These are phyloP conservation scores for Colletotrichum neosansevieriae DNA, from an alignment of 2,329 filamentous ascomycete genomes.

Conservation along the genomic window DNA sequence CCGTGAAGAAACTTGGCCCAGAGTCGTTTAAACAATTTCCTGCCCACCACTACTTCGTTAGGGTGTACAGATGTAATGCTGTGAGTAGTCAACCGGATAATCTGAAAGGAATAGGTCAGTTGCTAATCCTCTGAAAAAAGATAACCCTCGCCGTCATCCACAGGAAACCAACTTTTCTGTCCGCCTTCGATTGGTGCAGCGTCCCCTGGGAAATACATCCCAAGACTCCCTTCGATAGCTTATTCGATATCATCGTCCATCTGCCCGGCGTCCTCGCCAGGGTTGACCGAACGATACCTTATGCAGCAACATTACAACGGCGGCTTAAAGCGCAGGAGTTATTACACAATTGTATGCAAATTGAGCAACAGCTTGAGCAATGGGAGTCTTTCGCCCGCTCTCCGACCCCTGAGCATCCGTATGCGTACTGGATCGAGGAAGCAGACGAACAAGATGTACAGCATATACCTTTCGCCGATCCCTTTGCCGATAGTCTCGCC, in stretches of 20 bases:
- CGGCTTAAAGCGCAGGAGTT: constrained; percentile 61
- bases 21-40: constrained; percentile 63
- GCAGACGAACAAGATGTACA: constrained; percentile 45
- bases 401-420: constrained; percentile 46
- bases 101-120: neutral
- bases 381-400: constrained; percentile 57
- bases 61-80: constrained; percentile 65
- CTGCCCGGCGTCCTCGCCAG: constrained; percentile 61
- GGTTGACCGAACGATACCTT: constrained; percentile 56
- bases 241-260: constrained; percentile 63
- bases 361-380: constrained; percentile 61
- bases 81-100: constrained; percentile 51
- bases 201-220: constrained; percentile 65
- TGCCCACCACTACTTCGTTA: constrained; percentile 68
- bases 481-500: constrained; percentile 59
- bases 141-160: constrained; percentile 62
- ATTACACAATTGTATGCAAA: constrained; percentile 58
- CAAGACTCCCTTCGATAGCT: constrained; percentile 62
- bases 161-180: constrained; percentile 63
- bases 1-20: constrained; percentile 58
- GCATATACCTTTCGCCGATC: constrained; percentile 60
- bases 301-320: constrained; percentile 55
- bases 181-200: constrained; percentile 62
- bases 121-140: constrained; percentile 45
- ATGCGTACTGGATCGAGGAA: constrained; percentile 56